Evolutionary conservation across 2,329 filamentous ascomycete genomes (phyloP).

Genomic region (Stachybotrys elegans): DNA sequence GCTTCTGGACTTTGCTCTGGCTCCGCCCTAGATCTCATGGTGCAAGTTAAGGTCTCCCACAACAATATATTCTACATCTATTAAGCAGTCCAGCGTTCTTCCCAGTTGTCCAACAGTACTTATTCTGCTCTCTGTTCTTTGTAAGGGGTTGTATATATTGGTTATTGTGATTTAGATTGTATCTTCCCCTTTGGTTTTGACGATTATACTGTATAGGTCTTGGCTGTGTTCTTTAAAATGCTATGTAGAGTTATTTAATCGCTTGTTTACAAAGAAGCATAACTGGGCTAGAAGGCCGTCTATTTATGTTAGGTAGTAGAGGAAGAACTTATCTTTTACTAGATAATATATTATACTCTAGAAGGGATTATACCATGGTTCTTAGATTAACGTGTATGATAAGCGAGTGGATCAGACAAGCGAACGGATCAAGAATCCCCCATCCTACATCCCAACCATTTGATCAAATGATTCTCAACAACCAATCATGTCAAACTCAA

Average conservation of each 20-base stretch:
- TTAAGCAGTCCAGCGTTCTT: not conserved
- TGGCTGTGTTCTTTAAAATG: not conserved
- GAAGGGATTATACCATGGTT: slow-evolving; percentile 1
- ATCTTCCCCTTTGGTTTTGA: not conserved
- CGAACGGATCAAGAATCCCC: not conserved
- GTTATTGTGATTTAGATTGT: not conserved
- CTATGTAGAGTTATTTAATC: slow-evolving; percentile 1
- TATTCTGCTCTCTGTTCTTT: not conserved
- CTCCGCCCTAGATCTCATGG: not conserved
- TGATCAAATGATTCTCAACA: not conserved
- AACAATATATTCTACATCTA: not conserved
- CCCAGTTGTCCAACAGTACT: not conserved
- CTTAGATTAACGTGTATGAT: not conserved
- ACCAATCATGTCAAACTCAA: not conserved
- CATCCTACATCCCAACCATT: not conserved
- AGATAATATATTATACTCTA: not conserved
- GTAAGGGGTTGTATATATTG: slow-evolving; percentile 3
- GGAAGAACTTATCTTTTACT: no score
- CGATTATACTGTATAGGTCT: not conserved
- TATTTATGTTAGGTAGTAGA: no score
- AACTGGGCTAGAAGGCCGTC: slow-evolving; percentile 1
- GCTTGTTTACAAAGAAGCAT: slow-evolving; percentile 4
- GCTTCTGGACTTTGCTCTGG: not conserved
- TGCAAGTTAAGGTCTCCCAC: slow-evolving; percentile 3
- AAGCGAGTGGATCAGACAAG: not conserved